Percentiles rank a stretch among this genome's conserved stretches.
phyloP scores from a whole-genome alignment of 768 basidiomycete genomes.

The Leccinum boreale region DNA sequence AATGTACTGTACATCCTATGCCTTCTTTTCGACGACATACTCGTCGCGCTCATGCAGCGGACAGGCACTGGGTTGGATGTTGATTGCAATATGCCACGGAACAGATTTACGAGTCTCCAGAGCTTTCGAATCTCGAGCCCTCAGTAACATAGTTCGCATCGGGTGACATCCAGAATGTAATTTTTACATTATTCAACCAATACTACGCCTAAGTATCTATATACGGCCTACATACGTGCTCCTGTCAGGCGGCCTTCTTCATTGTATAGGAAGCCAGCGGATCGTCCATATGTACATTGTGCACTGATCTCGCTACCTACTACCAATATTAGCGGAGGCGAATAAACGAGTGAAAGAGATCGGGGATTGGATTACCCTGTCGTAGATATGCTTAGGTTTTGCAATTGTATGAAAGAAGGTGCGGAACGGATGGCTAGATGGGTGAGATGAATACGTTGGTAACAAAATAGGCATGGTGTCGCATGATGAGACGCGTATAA shows the following conservation, averaged over 20 bases:
- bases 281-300: not conserved
- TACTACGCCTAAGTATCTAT: not conserved
- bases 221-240: not conserved
- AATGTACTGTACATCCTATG: not conserved
- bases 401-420: not conserved
- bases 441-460: constrained; percentile 1
- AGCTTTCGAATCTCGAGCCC: not conserved
- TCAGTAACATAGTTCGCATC: not conserved
- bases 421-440: constrained; percentile 7
- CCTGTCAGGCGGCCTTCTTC: not conserved
- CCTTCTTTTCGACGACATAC: too few relatives aligned
- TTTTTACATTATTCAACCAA: not conserved
- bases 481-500: constrained; percentile 1
- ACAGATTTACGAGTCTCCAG: not conserved
- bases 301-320: not conserved
- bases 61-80: not conserved
- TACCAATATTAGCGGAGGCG: not conserved
- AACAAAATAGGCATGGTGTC: constrained; percentile 7
- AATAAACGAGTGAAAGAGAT: constrained; percentile 8
- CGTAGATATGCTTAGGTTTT: not conserved
- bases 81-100: not conserved
- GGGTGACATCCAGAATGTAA: not conserved
- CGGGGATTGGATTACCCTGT: constrained; percentile 10
- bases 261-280: not conserved
- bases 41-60: not conserved